Evolutionary conservation across 225 moss, liverwort and hornwort species (phyloP).

Genomic region (Lunularia cruciata): DNA sequence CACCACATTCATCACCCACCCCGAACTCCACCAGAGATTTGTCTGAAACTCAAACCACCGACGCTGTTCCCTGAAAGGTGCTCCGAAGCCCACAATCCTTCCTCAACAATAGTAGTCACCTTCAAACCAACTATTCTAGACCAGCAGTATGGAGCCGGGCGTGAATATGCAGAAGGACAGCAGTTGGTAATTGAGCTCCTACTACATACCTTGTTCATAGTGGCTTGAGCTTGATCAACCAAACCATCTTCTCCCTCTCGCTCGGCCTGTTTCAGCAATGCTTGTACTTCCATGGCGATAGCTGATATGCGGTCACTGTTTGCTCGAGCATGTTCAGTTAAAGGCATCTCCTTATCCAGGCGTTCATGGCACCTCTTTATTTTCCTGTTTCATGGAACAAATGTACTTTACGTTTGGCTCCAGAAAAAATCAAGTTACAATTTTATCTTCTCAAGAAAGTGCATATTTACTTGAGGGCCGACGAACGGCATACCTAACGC

Average conservation of each 20-base stretch:
- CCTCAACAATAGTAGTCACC: neutral
- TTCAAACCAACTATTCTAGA: slow-evolving; percentile 2
- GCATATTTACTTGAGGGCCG: too few species aligned
- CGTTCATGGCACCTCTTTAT: slow-evolving; percentile 96
- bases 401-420: too few species aligned
- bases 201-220: slow-evolving; percentile 71
- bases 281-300: slow-evolving; percentile 94
- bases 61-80: slow-evolving; percentile 20
- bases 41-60: slow-evolving; percentile 15
- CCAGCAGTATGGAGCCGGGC: neutral
- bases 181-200: slow-evolving; percentile 3
- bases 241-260: slow-evolving; percentile 93
- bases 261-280: slow-evolving; percentile 86
- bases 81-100: slow-evolving; percentile 1
- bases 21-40: slow-evolving; percentile 15
- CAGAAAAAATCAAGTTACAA: too few species aligned
- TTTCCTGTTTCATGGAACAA: slow-evolving; percentile 74
- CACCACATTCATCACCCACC: slow-evolving; percentile 37
- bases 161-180: slow-evolving; percentile 5
- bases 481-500: too few species aligned
- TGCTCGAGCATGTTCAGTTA: slow-evolving; percentile 82
- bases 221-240: slow-evolving; percentile 90
- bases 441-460: too few species aligned
- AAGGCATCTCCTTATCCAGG: slow-evolving; percentile 92
- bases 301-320: slow-evolving; percentile 94